Evolutionary conservation across 192 early-diverging fungal genomes (phyloP).

Genomic region (Coemansia sp.): DNA sequence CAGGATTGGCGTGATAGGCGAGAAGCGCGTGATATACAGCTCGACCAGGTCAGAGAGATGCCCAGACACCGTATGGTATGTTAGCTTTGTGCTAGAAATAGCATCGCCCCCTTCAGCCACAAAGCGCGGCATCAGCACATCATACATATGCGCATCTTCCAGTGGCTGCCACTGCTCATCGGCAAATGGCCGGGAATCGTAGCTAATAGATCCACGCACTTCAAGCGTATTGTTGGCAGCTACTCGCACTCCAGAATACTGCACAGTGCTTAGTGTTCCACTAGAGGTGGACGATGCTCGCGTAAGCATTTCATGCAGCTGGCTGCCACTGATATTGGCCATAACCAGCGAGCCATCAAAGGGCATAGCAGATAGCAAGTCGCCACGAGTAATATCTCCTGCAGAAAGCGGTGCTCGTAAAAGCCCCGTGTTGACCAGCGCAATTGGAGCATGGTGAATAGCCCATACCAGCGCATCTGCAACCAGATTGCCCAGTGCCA

Average conservation of each 20-base stretch:
- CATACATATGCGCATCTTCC: slow-evolving; percentile 50
- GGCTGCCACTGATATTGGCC: slow-evolving; percentile 52
- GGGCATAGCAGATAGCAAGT: slow-evolving; percentile 60
- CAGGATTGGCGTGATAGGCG: slow-evolving; percentile 30
- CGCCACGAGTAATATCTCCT: slow-evolving; percentile 59
- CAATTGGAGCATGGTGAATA: slow-evolving; percentile 37
- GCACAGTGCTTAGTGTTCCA: slow-evolving; percentile 55
- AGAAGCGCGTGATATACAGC: slow-evolving; percentile 29
- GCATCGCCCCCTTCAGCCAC: slow-evolving; percentile 63
- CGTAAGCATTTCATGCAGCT: slow-evolving; percentile 56
- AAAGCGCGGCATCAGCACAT: slow-evolving; percentile 58
- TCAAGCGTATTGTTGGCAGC: slow-evolving; percentile 7
- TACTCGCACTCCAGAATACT: slow-evolving; percentile 60
- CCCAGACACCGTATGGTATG: background rate
- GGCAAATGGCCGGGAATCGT: slow-evolving; percentile 19
- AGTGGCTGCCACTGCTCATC: slow-evolving; percentile 38
- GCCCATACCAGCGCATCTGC: slow-evolving; percentile 62
- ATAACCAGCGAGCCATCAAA: slow-evolving; percentile 61
- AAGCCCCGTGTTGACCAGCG: slow-evolving; percentile 63
- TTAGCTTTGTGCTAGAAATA: slow-evolving; percentile 25
- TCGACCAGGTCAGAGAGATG: slow-evolving; percentile 22
- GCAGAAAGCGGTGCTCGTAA: slow-evolving; percentile 56
- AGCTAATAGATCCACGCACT: slow-evolving; percentile 6
- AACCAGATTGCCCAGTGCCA: slow-evolving; percentile 64
- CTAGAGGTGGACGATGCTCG: slow-evolving; percentile 22